Conservation (phyloP, 176 grass and related monocot species). For the Cymbopogon citratus region DNA sequence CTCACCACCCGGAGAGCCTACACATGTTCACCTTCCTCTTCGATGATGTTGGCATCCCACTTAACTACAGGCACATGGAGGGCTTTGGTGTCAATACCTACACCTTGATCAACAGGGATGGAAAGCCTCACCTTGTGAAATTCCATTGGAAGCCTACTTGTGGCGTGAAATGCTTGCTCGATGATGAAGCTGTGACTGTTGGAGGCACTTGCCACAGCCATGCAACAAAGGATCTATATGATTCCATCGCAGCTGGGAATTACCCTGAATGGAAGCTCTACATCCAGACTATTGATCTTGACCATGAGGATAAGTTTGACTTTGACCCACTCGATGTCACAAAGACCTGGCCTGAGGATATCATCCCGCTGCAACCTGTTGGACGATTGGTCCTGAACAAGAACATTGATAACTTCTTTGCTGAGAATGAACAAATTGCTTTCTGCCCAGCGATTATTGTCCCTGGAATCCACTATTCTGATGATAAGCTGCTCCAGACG, state of each 20-base stretch:
- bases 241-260: constrained; percentile 69
- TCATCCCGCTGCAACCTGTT: constrained; percentile 75
- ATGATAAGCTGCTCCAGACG: constrained; percentile 87
- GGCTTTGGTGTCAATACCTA: constrained; percentile 90
- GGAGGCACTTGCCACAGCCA: constrained; percentile 79
- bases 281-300: constrained; percentile 66
- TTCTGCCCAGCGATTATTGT: constrained; percentile 82
- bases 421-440: constrained; percentile 76
- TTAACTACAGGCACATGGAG: constrained; percentile 91
- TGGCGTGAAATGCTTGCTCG: constrained; percentile 76
- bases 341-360: constrained; percentile 82
- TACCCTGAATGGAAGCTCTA: constrained; percentile 85
- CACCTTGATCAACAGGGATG: constrained; percentile 64
- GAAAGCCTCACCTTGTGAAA: constrained; percentile 72
- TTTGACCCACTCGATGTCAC: constrained; percentile 89
- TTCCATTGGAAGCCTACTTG: constrained; percentile 91
- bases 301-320: constrained; percentile 72
- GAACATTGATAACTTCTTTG: constrained; percentile 84
- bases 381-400: constrained; percentile 87
- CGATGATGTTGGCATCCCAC: constrained; percentile 78
- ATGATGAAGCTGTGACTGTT: constrained; percentile 76
- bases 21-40: constrained; percentile 95
- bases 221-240: constrained; percentile 76
- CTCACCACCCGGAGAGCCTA: constrained; percentile 84
- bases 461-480: constrained; percentile 84